Percentiles rank a stretch among this genome's conserved stretches.
These are phyloP conservation scores for Boechera retrofracta DNA, from an alignment of 345 rosid genomes.

Conservation along the genomic window DNA sequence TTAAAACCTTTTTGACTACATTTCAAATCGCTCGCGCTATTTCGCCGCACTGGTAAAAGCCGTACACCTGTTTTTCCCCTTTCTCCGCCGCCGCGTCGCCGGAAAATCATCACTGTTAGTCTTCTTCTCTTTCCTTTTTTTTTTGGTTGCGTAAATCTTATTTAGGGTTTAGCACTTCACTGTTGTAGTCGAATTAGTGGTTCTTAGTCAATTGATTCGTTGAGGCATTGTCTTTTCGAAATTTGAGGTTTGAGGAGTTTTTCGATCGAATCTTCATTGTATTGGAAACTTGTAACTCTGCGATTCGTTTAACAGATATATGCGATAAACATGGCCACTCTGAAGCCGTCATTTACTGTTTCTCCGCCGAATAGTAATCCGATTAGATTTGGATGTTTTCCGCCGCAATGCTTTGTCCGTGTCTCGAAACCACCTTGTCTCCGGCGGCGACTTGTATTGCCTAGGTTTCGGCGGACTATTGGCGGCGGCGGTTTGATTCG, in stretches of 20 bases:
- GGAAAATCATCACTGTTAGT: neutral
- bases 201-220: conserved; percentile 12
- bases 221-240: neutral
- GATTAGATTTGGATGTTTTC: conserved; percentile 36
- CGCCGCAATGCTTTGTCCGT: conserved; percentile 38
- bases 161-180: conserved; percentile 23
- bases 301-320: conserved; percentile 23
- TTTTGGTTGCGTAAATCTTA: neutral
- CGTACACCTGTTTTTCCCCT: neutral
- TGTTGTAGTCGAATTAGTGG: conserved; percentile 1
- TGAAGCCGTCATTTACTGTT: conserved; percentile 38
- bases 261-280: conserved; percentile 9
- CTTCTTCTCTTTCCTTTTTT: neutral
- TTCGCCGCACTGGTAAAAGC: neutral
- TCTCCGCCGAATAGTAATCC: conserved; percentile 28
- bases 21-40: conserved; percentile 31
- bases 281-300: neutral
- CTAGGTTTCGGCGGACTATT: conserved; percentile 17
- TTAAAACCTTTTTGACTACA: conserved; percentile 25
- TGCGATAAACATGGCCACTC: conserved; percentile 38
- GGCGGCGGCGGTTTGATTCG: conserved; percentile 37
- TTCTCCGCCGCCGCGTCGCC: neutral
- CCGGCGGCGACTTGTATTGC: conserved; percentile 22
- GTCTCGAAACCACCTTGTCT: conserved; percentile 27
- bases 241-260: neutral